phyloP scores from a whole-genome alignment of 2,329 filamentous ascomycete species.

The Cytospora chrysosperma region DNA sequence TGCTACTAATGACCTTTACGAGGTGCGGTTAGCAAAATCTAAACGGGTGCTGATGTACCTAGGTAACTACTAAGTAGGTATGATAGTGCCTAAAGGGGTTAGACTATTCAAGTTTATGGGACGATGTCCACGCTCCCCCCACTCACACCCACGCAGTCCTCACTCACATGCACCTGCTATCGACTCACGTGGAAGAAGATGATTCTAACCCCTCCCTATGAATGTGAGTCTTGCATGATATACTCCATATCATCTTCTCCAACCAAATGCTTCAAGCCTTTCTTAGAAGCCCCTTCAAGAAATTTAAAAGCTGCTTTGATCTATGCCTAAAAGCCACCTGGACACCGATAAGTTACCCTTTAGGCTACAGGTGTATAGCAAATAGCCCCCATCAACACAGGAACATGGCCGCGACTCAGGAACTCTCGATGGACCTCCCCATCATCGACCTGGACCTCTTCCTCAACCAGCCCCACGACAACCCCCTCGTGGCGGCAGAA shows the following conservation, averaged over 20 bases:
- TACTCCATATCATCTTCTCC: background rate
- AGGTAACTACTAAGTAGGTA: too few relatives aligned
- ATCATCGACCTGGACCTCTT: slow-evolving; percentile 60
- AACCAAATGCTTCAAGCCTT: background rate
- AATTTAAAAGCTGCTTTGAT: too few relatives aligned
- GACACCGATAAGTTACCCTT: too few relatives aligned
- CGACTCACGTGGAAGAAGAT: slow-evolving; percentile 1
- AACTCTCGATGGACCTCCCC: slow-evolving; percentile 53
- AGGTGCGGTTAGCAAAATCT: background rate
- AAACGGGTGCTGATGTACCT: background rate
- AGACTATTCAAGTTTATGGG: slow-evolving; percentile 16
- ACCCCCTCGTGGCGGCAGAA: slow-evolving; percentile 47
- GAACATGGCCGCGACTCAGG: slow-evolving; percentile 29
- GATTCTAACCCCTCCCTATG: background rate
- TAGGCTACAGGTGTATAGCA: too few relatives aligned
- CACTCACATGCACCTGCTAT: slow-evolving; percentile 1
- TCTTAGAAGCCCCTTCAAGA: too few relatives aligned
- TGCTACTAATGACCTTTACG: too few relatives aligned
- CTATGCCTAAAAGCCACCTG: too few relatives aligned
- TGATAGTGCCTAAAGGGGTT: slow-evolving; percentile 16
- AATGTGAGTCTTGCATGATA: background rate
- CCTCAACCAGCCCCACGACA: slow-evolving; percentile 43
- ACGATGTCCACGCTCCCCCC: too few relatives aligned
- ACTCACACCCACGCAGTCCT: slow-evolving; percentile 2
- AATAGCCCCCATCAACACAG: too few relatives aligned